A percentile compares a stretch with the other conserved stretches of the same genome.
phyloP scores from a whole-genome alignment of 2,329 filamentous ascomycete species.

The Xylariaceae sp. region DNA sequence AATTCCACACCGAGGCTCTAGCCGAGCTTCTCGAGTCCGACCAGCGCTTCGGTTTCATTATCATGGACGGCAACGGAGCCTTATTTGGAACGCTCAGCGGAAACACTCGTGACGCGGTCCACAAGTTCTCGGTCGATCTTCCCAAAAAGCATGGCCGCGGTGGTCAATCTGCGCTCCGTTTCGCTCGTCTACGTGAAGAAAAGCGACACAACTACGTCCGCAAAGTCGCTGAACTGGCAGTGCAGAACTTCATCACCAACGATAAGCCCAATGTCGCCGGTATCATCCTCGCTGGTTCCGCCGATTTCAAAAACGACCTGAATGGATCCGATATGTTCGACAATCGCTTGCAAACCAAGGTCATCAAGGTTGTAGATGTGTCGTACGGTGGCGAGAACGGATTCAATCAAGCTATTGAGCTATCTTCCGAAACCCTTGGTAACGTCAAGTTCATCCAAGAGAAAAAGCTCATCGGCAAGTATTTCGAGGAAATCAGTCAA shows the following conservation, averaged over 20 bases:
- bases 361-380: constrained; percentile 99
- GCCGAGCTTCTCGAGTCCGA: constrained; percentile 97
- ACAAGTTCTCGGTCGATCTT: constrained; percentile 98
- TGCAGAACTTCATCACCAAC: constrained; percentile 97
- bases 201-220: constrained; percentile 99
- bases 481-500: constrained; percentile 98
- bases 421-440: constrained; percentile 89
- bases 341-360: constrained; percentile 82
- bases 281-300: constrained; percentile 90
- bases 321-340: constrained; percentile 98
- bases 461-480: constrained; percentile 98
- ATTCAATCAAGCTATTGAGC: constrained; percentile 98
- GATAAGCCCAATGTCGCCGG: constrained; percentile 98
- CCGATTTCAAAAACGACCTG: constrained; percentile 99
- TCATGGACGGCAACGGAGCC: constrained; percentile 99
- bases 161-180: constrained; percentile 99
- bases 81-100: constrained; percentile 95
- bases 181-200: constrained; percentile 97
- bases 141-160: constrained; percentile 99
- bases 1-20: constrained; percentile 97
- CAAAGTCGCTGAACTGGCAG: constrained; percentile 95
- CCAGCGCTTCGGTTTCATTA: constrained; percentile 98
- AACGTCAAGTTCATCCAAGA: constrained; percentile 99
- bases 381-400: constrained; percentile 99
- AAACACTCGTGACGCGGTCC: constrained; percentile 92